These are phyloP conservation scores for Plasmodium vinckei DNA, from an alignment of 169 alveolate genomes.

Conservation along the genomic window DNA sequence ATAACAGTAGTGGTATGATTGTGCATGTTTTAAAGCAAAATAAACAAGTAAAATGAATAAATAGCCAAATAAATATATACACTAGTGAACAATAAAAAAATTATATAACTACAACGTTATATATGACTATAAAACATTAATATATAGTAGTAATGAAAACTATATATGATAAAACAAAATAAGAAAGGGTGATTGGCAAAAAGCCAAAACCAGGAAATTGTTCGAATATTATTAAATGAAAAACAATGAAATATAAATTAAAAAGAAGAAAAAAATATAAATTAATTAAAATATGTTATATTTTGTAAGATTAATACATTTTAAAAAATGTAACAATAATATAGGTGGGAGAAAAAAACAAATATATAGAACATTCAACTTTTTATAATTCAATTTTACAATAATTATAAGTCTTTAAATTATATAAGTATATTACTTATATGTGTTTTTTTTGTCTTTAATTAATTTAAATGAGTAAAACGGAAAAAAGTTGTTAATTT, in stretches of 20 bases:
- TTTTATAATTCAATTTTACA: neutral
- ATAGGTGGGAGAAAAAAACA: neutral
- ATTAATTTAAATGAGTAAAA: slow-evolving; percentile 22
- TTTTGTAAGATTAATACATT: neutral
- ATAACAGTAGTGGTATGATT: too few relatives aligned
- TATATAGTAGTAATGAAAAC: neutral
- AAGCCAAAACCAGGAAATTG: neutral
- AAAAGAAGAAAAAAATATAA: slow-evolving; percentile 13
- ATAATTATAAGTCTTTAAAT: slow-evolving; percentile 20
- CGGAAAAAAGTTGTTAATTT: neutral
- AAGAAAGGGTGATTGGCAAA: neutral
- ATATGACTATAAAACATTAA: too few relatives aligned
- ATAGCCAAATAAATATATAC: neutral
- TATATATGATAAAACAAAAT: neutral
- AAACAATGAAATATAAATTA: slow-evolving; percentile 11
- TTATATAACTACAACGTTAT: too few relatives aligned
- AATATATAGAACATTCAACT: slow-evolving; percentile 2
- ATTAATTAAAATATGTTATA: slow-evolving; percentile 41
- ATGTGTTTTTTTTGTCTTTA: neutral
- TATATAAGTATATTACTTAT: slow-evolving; percentile 10
- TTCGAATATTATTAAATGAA: slow-evolving; percentile 9
- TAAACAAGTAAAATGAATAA: neutral
- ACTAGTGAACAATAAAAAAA: too few relatives aligned
- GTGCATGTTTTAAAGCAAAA: slow-evolving; percentile 29
- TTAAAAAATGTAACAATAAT: neutral